phyloP scores from a whole-genome alignment of 1,284 basidiomycete species.

The Heterobasidion irregulare region DNA sequence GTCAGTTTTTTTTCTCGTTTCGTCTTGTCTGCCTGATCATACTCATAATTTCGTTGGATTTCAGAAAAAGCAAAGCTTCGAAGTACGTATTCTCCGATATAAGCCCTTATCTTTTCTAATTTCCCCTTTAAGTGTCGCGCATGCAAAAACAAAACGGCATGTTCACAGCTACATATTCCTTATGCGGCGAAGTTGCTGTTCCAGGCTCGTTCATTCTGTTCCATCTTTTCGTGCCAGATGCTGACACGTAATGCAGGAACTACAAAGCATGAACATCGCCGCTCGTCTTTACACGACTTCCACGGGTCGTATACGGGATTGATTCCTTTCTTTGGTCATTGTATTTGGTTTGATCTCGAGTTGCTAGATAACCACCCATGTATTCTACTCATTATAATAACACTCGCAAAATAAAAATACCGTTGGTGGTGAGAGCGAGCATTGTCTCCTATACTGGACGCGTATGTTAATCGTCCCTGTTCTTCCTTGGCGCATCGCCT shows the following conservation, averaged over 20 bases:
- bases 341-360: constrained; percentile 8
- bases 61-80: constrained; percentile 83
- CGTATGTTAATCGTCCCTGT: constrained; percentile 19
- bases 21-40: constrained; percentile 1
- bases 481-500: constrained; percentile 4
- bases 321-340: constrained; percentile 13
- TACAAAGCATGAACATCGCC: constrained; percentile 90
- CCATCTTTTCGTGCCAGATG: background rate
- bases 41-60: background rate
- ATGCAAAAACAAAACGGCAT: constrained; percentile 93
- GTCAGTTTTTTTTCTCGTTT: constrained; percentile 24
- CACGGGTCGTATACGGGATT: constrained; percentile 74
- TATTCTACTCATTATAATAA: constrained; percentile 42
- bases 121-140: constrained; percentile 56
- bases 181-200: constrained; percentile 90
- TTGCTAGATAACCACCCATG: constrained; percentile 19
- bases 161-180: constrained; percentile 86
- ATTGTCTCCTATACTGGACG: too few species aligned
- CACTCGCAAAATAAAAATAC: constrained; percentile 6
- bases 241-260: constrained; percentile 39
- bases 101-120: constrained; percentile 8
- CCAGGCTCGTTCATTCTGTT: constrained; percentile 48
- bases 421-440: background rate
- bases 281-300: constrained; percentile 78
- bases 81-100: constrained; percentile 28